Conservation (phyloP, 495 filamentous ascomycete species). For the Neurospora sp. region DNA sequence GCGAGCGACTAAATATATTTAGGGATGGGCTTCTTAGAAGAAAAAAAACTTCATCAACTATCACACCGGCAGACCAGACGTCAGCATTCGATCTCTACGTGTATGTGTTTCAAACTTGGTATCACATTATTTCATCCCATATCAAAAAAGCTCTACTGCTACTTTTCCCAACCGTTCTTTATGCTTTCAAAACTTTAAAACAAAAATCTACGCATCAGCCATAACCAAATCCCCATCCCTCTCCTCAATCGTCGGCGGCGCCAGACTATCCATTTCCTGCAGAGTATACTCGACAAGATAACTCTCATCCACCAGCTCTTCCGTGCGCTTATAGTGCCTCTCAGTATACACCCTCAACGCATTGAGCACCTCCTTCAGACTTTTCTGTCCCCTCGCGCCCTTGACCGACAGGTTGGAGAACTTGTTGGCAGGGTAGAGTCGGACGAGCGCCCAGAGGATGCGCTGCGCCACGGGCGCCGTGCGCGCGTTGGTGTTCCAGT, state of each 20-base stretch:
- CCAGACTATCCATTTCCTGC: constrained; percentile 77
- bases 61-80: not conserved
- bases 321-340: constrained; percentile 77
- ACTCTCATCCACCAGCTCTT: constrained; percentile 87
- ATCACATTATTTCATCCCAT: not conserved
- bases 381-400: constrained; percentile 53
- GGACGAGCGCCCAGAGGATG: constrained; percentile 70
- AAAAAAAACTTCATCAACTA: not conserved
- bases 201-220: constrained; percentile 21
- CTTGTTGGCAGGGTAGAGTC: constrained; percentile 62
- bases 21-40: not conserved
- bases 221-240: constrained; percentile 31
- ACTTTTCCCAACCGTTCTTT: not conserved
- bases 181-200: not conserved
- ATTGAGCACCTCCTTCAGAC: constrained; percentile 71
- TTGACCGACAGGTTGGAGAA: constrained; percentile 50
- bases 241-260: constrained; percentile 29
- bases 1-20: not conserved
- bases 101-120: not conserved
- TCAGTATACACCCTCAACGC: constrained; percentile 81
- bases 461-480: constrained; percentile 80
- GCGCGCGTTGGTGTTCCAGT: constrained; percentile 94
- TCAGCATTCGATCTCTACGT: not conserved
- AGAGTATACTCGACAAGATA: constrained; percentile 90
- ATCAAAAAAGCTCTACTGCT: not conserved